phyloP scores from a whole-genome alignment of 257 asterid species.

The Solanum virginianum region DNA sequence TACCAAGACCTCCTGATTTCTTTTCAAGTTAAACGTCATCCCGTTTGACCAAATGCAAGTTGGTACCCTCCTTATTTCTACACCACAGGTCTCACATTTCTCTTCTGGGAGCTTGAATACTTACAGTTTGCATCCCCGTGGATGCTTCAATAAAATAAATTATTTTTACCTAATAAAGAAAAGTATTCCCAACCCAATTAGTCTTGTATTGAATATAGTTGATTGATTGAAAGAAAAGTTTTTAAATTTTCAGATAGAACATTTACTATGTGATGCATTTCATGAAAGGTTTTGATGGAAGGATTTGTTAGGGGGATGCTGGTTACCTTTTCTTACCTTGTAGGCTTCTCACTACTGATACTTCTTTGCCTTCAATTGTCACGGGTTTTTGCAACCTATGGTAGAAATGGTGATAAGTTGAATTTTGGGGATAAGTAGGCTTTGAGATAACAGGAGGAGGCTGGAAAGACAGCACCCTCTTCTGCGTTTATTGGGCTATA shows the following conservation, averaged over 20 bases:
- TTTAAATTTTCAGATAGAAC: neutral
- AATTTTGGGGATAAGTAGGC: neutral
- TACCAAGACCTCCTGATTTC: too few species aligned
- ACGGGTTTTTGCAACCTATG: neutral
- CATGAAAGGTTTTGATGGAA: neutral
- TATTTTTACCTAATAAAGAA: neutral
- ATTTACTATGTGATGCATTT: neutral
- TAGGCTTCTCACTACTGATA: neutral
- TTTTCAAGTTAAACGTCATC: too few species aligned
- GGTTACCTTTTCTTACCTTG: neutral
- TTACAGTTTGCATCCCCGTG: neutral
- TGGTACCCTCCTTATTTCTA: too few species aligned
- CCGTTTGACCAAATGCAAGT: too few species aligned
- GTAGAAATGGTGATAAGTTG: neutral
- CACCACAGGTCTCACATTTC: neutral
- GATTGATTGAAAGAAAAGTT: neutral
- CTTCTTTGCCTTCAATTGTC: neutral
- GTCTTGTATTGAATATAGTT: neutral
- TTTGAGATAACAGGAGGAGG: neutral
- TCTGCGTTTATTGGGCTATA: neutral
- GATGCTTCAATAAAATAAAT: neutral
- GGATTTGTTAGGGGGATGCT: neutral
- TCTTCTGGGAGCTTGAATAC: neutral
- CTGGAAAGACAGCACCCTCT: neutral
- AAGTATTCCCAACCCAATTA: neutral